Percentiles rank a stretch among this genome's conserved stretches.
phyloP scores from a whole-genome alignment of 768 basidiomycete genomes.

The Brasilioporus rufonigricans region DNA sequence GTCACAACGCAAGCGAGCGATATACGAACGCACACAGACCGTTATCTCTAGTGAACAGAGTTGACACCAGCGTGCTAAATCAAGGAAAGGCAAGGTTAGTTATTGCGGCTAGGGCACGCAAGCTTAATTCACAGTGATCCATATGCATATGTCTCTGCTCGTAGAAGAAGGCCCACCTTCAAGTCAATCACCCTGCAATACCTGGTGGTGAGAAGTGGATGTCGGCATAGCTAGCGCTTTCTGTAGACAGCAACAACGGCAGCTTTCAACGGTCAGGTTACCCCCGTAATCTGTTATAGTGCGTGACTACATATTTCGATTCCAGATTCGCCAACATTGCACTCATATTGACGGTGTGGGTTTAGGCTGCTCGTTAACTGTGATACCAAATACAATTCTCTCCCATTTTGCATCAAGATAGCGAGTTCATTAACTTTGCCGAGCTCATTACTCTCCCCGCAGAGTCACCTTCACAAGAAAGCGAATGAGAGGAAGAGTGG shows the following conservation, averaged over 20 bases:
- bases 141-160: neutral
- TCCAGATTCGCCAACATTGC: neutral
- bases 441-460: neutral
- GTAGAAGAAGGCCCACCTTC: neutral
- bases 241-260: conserved; percentile 1
- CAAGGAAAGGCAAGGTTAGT: conserved; percentile 4
- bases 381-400: neutral
- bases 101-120: no score
- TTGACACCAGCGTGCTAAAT: neutral
- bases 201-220: neutral
- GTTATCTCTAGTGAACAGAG: conserved; percentile 20
- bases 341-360: conserved; percentile 9
- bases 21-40: conserved; percentile 58
- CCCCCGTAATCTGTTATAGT: conserved; percentile 8
- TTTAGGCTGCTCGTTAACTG: neutral
- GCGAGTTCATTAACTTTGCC: neutral
- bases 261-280: neutral
- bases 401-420: neutral
- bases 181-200: neutral
- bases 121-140: neutral
- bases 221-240: conserved; percentile 1
- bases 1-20: conserved; percentile 60
- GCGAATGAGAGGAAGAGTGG: neutral
- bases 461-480: neutral
- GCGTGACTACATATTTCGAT: conserved; percentile 8